Base-by-base conservation (phyloP, 2,329 filamentous ascomycete species). In the Apiospora kogelbergensis region DNA sequence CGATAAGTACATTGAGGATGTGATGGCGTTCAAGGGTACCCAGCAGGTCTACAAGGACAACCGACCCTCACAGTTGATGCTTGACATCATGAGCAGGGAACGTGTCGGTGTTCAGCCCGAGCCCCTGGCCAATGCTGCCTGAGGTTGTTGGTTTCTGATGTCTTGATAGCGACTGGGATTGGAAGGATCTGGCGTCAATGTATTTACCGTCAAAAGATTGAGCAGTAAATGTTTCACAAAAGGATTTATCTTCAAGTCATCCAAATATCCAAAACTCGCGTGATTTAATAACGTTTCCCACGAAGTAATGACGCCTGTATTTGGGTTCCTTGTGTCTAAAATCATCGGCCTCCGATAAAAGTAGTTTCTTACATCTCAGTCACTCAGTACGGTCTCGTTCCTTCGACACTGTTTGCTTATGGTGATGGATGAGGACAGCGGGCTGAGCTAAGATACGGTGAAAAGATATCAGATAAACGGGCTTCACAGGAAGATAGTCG, bases 1-100 rank as follows among this genome's bases (percentile, higher is more conserved):
- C 78, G 96, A 99, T 83, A 94, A 93, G 85, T 99, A 98, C 84
- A 85, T 98, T 63, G 90, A 97, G 80, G 95, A 92, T 77, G 94
- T 98, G 44, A 87, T 90, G 80, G 89, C 92, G 78, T 97, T 95
- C 89, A 98, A 97, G 90, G 88, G 91, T 76, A 91, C 87, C 80
- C 91, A 97, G 82, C 84, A 88, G 67, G 87, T 91, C 68, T 93
- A 92, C 81, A 92, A 93, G 83, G 94, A 95, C 82, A 97, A 93
- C 86, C 90, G 92, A 74, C 95, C 95, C 40, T 94, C 89, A 74
- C 92, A 95, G 76, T 87, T 98, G 69, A 87, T 98, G 79, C 92
- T 97, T 26, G 95, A 98, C 80, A 88, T 98, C 73, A 84, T 99
- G 72, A 91, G 92, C 81, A 97, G 95, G 87, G 94, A 98, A 87